Evolutionary conservation across 1,284 basidiomycete genomes (phyloP), one percentile per base, ranked within the genome.

Genomic region (Cerioporus squamosus): DNA sequence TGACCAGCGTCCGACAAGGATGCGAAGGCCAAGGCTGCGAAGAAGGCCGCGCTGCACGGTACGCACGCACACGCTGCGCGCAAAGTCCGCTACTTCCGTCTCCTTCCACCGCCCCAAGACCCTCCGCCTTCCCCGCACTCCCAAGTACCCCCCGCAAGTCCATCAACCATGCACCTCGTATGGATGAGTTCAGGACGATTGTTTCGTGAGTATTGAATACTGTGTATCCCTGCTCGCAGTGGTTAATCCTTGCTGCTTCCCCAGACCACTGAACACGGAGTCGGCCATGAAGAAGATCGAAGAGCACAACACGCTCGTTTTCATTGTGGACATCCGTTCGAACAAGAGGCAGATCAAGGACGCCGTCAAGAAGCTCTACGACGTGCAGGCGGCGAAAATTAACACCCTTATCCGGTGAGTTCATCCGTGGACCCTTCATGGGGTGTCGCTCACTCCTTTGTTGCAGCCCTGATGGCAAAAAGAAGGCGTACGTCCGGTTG

Each of bases 331-430:
- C 79, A 76, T 98, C 77, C 90, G 88, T 74, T 84, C 88, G 61
- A 99, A 98, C 90, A 99, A 99, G 89, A 88, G 95, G 60, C 94
- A 98, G 79, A 98, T 99, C 82, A 97, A 96, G 87, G 94, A 95
- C 69, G 97, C 97, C 9, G 94, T 99, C 69, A 98, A 98, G 90
- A 97, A 98, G 87, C 79, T 98, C 69, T 98, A 98, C 81, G 96
- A 98, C 72, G 95, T 98, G 57, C 89, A 97, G 78, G 93, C 95
- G 38, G 90, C 89, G 52, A 97, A 97, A 82, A 86, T 99, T 76
- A 98, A 98, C 88, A 99, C 97, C 51, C 87, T 99, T 72, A 98
- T 98, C 78, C 91, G 95, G 91, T 95, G 87, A 78, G 29, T 39
- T 44, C 17, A 2, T 18, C 23, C 24, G 0, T 49, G 26, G 38